phyloP scores from a whole-genome alignment of 495 filamentous ascomycete genomes.

The Trichoderma parareesei region DNA sequence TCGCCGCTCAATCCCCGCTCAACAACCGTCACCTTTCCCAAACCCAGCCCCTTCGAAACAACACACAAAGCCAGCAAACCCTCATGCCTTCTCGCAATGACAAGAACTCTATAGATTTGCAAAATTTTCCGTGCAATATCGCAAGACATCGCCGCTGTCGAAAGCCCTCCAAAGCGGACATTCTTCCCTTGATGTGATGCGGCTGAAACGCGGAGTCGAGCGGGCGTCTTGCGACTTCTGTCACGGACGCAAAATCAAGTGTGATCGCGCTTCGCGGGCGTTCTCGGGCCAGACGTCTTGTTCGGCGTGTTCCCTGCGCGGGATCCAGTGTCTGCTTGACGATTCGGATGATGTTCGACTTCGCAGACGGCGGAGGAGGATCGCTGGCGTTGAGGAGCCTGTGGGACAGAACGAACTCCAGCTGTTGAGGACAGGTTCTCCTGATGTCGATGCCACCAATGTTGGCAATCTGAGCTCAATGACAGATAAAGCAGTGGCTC shows the following conservation, averaged over 20 bases:
- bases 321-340: not conserved
- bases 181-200: not conserved
- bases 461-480: not conserved
- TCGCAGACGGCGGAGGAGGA: not conserved
- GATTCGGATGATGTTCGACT: not conserved
- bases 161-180: not conserved
- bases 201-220: not conserved
- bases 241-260: not conserved
- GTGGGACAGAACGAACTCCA: not conserved
- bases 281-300: not conserved
- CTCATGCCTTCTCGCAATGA: not conserved
- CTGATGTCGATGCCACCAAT: not conserved
- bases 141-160: no score
- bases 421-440: not conserved
- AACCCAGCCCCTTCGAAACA: no score
- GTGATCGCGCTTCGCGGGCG: not conserved
- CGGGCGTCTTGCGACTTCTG: constrained; percentile 4
- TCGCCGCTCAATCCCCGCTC: not conserved
- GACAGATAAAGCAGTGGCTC: not conserved
- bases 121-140: no score
- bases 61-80: not conserved
- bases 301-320: not conserved
- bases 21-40: not conserved
- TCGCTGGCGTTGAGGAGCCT: not conserved
- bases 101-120: no score